phyloP scores from a whole-genome alignment of 2,329 filamentous ascomycete genomes.

The Alternaria rosae region DNA sequence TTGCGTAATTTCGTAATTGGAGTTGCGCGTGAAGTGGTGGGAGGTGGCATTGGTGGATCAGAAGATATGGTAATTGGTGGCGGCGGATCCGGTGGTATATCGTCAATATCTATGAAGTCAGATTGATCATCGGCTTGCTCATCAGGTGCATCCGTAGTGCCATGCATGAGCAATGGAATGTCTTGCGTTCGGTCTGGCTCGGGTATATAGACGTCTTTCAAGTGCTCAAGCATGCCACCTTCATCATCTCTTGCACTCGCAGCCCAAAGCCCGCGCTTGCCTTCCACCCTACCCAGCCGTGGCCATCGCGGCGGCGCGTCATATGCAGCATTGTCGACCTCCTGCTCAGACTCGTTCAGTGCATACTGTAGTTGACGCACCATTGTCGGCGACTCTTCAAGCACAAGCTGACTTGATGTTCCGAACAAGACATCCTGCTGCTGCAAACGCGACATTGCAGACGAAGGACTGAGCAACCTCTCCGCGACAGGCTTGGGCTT shows the following conservation, averaged over 20 bases:
- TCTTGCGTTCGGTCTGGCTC: constrained; percentile 43
- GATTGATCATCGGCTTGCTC: background rate
- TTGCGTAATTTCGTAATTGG: background rate
- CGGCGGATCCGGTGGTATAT: constrained; percentile 14
- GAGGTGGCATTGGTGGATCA: constrained; percentile 27
- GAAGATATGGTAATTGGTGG: constrained; percentile 30
- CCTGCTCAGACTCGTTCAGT: constrained; percentile 44
- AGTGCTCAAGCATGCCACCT: constrained; percentile 38
- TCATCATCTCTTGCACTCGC: constrained; percentile 44
- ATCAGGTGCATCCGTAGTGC: constrained; percentile 12
- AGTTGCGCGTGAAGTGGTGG: background rate
- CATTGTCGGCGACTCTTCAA: constrained; percentile 48
- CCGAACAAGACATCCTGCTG: constrained; percentile 51
- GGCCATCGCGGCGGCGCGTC: constrained; percentile 22
- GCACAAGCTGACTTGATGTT: constrained; percentile 51
- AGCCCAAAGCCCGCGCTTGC: constrained; percentile 41
- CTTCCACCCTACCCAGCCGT: constrained; percentile 25
- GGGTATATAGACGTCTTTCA: constrained; percentile 35
- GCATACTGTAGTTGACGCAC: constrained; percentile 48
- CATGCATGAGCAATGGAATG: constrained; percentile 38
- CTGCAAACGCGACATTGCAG: constrained; percentile 35
- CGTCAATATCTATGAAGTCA: constrained; percentile 31
- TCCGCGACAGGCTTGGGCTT: constrained; percentile 39
- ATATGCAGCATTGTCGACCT: constrained; percentile 9
- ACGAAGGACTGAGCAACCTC: constrained; percentile 49